Conservation (phyloP, 2,329 filamentous ascomycete species). For the Fusarium mangiferae region DNA sequence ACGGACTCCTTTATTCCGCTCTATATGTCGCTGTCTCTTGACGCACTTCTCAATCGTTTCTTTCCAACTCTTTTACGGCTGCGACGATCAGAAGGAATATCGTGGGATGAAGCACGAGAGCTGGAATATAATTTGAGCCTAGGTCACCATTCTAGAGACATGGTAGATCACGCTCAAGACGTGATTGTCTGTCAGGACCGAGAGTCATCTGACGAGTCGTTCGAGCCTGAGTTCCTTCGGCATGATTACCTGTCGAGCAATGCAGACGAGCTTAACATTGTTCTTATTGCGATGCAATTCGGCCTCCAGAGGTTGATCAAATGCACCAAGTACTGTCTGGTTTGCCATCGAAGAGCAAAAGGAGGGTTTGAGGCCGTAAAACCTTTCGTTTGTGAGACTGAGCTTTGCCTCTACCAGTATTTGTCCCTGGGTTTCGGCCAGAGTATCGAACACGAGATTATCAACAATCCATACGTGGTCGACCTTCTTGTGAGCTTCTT, state of each 20-base stretch:
- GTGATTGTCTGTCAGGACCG: neutral
- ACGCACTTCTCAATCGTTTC: conserved; percentile 67
- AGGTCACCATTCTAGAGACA: neutral
- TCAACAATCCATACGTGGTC: conserved; percentile 81
- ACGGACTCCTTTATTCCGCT: conserved; percentile 53
- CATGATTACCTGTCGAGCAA: conserved; percentile 47
- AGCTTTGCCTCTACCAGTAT: conserved; percentile 88
- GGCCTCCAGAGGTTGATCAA: conserved; percentile 79
- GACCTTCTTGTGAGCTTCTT: conserved; percentile 88
- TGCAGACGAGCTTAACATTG: conserved; percentile 57
- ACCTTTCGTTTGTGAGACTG: conserved; percentile 80
- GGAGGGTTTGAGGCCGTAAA: conserved; percentile 76
- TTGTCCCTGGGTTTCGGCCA: conserved; percentile 87
- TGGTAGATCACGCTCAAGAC: neutral
- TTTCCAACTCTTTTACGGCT: conserved; percentile 72
- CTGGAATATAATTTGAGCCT: conserved; percentile 19
- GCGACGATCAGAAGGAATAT: conserved; percentile 61
- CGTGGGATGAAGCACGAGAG: conserved; percentile 64
- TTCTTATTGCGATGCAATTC: conserved; percentile 76
- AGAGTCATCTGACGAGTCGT: conserved; percentile 4
- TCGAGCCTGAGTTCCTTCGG: conserved; percentile 31
- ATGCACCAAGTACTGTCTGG: conserved; percentile 87
- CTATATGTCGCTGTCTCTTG: conserved; percentile 78
- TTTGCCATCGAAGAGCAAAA: conserved; percentile 78
- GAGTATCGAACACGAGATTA: conserved; percentile 85